Evolutionary conservation across 2,329 filamentous ascomycete genomes (phyloP).

Genomic region (Nothophaeocryptopus gaeumannii): DNA sequence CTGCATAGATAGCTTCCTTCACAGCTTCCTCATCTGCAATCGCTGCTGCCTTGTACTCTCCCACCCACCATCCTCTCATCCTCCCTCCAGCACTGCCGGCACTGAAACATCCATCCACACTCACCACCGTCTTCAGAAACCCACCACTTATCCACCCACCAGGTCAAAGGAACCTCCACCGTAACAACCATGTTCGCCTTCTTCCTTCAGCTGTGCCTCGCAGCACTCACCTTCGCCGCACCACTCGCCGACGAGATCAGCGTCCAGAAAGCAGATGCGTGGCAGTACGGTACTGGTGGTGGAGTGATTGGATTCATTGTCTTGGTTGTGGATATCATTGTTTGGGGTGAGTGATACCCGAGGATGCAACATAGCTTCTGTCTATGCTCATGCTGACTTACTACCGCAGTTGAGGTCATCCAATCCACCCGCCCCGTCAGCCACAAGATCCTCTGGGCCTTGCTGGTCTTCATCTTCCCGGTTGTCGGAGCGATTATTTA

Average conservation of each 20-base stretch:
- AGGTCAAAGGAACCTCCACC: too few species aligned
- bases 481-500: slow-evolving; percentile 61
- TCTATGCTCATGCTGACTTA: slow-evolving; percentile 26
- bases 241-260: slow-evolving; percentile 34
- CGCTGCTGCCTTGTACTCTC: too few species aligned
- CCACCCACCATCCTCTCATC: too few species aligned
- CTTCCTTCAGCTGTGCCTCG: slow-evolving; percentile 54
- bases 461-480: slow-evolving; percentile 64
- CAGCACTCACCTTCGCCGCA: slow-evolving; percentile 51
- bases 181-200: slow-evolving; percentile 34
- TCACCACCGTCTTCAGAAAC: too few species aligned
- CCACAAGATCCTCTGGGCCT: slow-evolving; percentile 61
- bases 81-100: too few species aligned
- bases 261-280: slow-evolving; percentile 46
- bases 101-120: too few species aligned
- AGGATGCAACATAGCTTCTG: too few species aligned
- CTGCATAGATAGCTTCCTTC: too few species aligned
- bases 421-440: slow-evolving; percentile 59
- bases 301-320: slow-evolving; percentile 62
- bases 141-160: too few species aligned
- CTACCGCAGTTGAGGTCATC: slow-evolving; percentile 57
- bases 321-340: slow-evolving; percentile 60
- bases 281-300: slow-evolving; percentile 61
- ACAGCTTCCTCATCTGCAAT: too few species aligned
- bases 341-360: slow-evolving; percentile 55